Evolutionary conservation across 352 stramenopile species (phyloP), one percentile per base, ranked within the genome.

Genomic region (Phytophthora ohioensis): DNA sequence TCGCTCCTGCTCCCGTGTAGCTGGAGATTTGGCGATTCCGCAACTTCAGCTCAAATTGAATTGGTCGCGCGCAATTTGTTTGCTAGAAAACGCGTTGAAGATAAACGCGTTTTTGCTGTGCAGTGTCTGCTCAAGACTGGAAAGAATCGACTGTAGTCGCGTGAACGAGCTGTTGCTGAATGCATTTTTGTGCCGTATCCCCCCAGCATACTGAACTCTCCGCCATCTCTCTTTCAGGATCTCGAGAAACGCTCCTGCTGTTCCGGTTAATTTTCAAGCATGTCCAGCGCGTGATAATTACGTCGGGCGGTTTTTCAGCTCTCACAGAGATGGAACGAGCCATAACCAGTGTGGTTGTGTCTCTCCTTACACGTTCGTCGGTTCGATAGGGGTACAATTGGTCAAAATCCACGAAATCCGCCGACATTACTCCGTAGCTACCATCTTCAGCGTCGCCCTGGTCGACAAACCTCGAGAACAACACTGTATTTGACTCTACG

Each of bases 381-480:
- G 70, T 68, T 0, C 51, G 55, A 49, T 84, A 85, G 30, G 80
- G 78, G 27, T 82, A 69, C 41, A 84, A 45, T 2, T 76, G 78
- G 54, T 88, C 80, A 32, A 60, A 57, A 31, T 88, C 73, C 3
- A 88, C 78, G 31, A 73, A 83, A 4, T 74, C 63, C 11, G 51
- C 27, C 5, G 32, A 15, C n/a, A 73, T 62, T 15, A 67, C 55
- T 12, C 67, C 61, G n/a, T 64, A 71, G 15, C 45, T 15, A 21
- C 56, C 39, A 12, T 43, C 12, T 47, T 34, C 48, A 15, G 38
- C 38, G 2, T 36, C n/a, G 0, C 2, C 10, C 9, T 36, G 39
- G 4, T 61, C 46, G 5, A 43, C 17, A 53, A 71, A 75, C 10
- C 49, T 52, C 8, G 67, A 59, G 13, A 71, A 75, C 42, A 75